Conservation (phyloP, 1,139 yeast species). For the Candida gigantensis region DNA sequence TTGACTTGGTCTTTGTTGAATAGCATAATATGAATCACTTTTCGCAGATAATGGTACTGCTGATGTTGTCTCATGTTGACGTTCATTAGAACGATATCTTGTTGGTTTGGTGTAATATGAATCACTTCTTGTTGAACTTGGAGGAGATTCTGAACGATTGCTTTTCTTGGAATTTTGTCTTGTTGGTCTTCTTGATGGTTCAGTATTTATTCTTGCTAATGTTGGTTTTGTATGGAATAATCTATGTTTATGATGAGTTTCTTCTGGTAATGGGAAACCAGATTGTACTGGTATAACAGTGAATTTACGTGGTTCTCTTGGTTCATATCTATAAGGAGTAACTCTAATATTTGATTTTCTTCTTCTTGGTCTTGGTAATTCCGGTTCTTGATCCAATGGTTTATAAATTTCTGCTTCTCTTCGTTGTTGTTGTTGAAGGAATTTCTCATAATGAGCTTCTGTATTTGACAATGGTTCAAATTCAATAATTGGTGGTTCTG, state of each 20-base stretch:
- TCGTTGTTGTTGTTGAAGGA: background rate
- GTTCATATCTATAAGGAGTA: constrained; percentile 15
- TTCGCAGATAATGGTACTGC: constrained; percentile 4
- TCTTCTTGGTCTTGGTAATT: constrained; percentile 10
- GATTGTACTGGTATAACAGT: background rate
- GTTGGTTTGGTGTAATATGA: background rate
- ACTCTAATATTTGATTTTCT: constrained; percentile 14
- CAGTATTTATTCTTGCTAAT: constrained; percentile 13
- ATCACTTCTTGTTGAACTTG: constrained; percentile 5
- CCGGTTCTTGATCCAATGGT: constrained; percentile 4
- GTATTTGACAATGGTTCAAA: constrained; percentile 1
- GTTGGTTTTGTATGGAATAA: constrained; percentile 6
- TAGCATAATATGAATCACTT: constrained; percentile 1
- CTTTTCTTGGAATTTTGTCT: constrained; percentile 7
- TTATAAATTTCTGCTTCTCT: no score
- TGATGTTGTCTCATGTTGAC: no score
- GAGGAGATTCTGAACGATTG: constrained; percentile 3
- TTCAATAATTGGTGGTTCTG: constrained; percentile 3
- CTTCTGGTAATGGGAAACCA: constrained; percentile 2
- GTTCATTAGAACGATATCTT: no score
- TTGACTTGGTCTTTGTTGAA: background rate
- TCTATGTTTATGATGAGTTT: background rate
- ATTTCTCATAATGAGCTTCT: background rate
- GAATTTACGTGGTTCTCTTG: constrained; percentile 2
- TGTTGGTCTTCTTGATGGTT: constrained; percentile 7